phyloP scores from a whole-genome alignment of 306 rosid genomes.

The Vigna mungo region DNA sequence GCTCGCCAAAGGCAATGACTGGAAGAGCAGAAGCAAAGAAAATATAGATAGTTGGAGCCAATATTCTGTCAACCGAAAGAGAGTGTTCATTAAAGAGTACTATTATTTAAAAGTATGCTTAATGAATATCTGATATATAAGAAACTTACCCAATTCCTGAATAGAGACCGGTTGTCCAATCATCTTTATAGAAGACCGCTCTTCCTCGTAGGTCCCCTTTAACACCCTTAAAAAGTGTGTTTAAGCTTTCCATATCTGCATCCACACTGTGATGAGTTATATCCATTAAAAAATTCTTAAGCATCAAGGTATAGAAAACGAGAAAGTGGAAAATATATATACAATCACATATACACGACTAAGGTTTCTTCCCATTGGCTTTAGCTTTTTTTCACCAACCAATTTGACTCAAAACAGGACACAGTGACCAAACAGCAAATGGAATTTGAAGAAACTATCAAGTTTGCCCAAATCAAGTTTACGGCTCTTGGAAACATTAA shows the following conservation, averaged over 20 bases:
- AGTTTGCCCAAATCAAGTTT: no score
- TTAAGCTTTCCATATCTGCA: slow-evolving; percentile 62
- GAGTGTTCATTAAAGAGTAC: slow-evolving; percentile 16
- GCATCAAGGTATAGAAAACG: neutral
- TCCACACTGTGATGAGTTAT: neutral
- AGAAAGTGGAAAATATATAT: no score
- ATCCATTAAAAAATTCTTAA: neutral
- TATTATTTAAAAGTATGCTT: no score
- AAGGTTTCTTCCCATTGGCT: no score
- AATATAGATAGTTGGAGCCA: slow-evolving; percentile 78
- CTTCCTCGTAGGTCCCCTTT: slow-evolving; percentile 67
- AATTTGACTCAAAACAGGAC: no score
- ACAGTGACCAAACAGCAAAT: no score
- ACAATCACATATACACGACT: no score
- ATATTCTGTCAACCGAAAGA: slow-evolving; percentile 56
- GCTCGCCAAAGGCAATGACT: slow-evolving; percentile 83
- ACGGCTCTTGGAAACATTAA: no score
- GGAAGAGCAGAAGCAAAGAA: slow-evolving; percentile 92
- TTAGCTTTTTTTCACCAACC: no score
- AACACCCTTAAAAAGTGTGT: slow-evolving; percentile 72
- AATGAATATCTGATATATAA: neutral
- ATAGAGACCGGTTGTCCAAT: slow-evolving; percentile 67
- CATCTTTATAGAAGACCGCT: slow-evolving; percentile 67
- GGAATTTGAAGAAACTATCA: no score
- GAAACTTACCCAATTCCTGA: slow-evolving; percentile 70